Conservation (phyloP, 805 yeast genomes). For the Lipomyces chichibuensis region DNA sequence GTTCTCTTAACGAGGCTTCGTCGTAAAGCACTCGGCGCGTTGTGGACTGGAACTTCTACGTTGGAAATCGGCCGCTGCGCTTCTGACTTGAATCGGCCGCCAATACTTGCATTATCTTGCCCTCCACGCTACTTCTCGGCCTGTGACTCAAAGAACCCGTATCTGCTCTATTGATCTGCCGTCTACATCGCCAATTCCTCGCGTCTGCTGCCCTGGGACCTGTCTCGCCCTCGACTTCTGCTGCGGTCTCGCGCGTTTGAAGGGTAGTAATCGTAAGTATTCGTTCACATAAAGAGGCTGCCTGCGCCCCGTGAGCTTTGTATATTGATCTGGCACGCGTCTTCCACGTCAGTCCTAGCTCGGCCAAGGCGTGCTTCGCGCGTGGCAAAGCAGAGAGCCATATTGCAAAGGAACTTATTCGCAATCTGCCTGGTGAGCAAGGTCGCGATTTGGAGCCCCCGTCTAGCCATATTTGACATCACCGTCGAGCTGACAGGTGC, state of each 20-base stretch:
- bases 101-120: too few species aligned
- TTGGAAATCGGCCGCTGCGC: too few species aligned
- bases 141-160: not conserved
- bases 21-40: not conserved
- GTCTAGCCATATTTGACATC: not conserved
- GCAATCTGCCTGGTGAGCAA: not conserved
- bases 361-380: not conserved
- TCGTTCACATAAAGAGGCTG: not conserved
- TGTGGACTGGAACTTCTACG: not conserved
- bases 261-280: not conserved
- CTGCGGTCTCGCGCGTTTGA: not conserved
- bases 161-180: not conserved
- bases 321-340: not conserved
- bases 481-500: not conserved
- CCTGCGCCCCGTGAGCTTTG: not conserved
- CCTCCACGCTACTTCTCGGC: too few species aligned
- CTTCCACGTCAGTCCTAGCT: not conserved
- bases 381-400: not conserved
- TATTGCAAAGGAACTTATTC: not conserved
- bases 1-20: too few species aligned
- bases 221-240: not conserved
- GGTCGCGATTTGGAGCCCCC: not conserved
- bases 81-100: too few species aligned
- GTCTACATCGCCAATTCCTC: not conserved
- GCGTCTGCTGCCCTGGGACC: not conserved